Percentiles rank a stretch among this genome's conserved stretches.
Conservation (phyloP, 768 basidiomycete species). For the Kwoniella europaea region DNA sequence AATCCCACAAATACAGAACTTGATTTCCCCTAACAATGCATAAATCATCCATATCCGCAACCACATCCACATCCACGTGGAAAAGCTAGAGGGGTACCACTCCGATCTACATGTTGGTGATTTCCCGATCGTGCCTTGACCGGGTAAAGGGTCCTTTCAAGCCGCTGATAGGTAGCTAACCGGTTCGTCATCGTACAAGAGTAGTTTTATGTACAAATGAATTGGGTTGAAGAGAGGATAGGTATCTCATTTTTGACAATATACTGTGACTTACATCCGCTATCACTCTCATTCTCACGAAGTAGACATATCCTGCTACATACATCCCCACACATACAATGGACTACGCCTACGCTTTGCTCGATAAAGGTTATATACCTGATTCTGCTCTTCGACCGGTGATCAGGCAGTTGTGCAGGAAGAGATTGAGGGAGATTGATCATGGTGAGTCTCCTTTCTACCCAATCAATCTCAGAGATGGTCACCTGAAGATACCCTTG, state of each 20-base stretch:
- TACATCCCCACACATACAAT: slow-evolving; percentile 16
- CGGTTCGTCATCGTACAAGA: slow-evolving; percentile 1
- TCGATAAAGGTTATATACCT: slow-evolving; percentile 67
- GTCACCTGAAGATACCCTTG: too few relatives aligned
- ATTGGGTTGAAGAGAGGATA: neutral
- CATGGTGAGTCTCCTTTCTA: slow-evolving; percentile 60
- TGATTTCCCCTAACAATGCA: too few relatives aligned
- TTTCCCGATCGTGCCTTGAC: slow-evolving; percentile 16
- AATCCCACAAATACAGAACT: too few relatives aligned
- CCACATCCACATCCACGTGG: too few relatives aligned
- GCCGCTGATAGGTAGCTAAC: slow-evolving; percentile 11
- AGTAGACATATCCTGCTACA: neutral
- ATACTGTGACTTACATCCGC: neutral
- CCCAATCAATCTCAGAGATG: too few relatives aligned
- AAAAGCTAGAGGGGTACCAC: neutral
- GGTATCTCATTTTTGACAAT: neutral
- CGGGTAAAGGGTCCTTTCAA: neutral
- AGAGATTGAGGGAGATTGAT: slow-evolving; percentile 68
- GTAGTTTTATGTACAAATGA: too few relatives aligned
- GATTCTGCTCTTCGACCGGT: slow-evolving; percentile 65
- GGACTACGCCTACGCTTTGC: slow-evolving; percentile 50
- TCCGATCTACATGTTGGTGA: slow-evolving; percentile 1
- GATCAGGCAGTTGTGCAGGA: slow-evolving; percentile 64
- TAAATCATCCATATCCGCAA: too few relatives aligned
- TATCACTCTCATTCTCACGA: neutral